Conservation (phyloP, 345 rosid genomes). For the Rhodomyrtus tomentosa region DNA sequence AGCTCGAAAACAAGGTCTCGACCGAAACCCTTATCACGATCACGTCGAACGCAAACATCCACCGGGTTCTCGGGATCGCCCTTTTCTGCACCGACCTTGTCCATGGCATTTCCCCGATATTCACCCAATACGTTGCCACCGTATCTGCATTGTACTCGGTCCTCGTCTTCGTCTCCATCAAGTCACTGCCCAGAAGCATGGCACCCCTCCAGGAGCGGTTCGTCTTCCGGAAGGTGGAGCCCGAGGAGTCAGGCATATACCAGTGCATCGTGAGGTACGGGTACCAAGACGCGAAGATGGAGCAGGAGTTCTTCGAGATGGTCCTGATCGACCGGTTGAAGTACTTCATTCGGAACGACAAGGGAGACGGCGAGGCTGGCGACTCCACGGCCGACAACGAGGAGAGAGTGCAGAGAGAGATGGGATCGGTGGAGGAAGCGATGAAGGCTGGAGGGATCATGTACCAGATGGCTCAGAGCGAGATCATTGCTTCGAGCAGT, state of each 20-base stretch:
- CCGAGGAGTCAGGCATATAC: conserved; percentile 7
- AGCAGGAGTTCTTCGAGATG: conserved; percentile 8
- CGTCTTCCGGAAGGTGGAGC: too few relatives aligned
- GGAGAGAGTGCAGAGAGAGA: not conserved
- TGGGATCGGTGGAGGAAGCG: conserved; percentile 1
- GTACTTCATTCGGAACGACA: not conserved
- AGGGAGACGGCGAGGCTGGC: not conserved
- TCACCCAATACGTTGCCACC: too few relatives aligned
- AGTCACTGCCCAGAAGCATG: too few relatives aligned
- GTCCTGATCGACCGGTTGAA: conserved; percentile 7
- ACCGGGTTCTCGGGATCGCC: too few relatives aligned
- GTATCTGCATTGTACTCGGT: too few relatives aligned
- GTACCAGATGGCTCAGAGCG: conserved; percentile 12
- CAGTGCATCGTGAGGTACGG: conserved; percentile 21
- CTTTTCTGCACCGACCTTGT: too few relatives aligned
- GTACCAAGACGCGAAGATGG: conserved; percentile 7
- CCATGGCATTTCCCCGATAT: too few relatives aligned
- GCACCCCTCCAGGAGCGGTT: too few relatives aligned
- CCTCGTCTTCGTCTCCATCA: too few relatives aligned
- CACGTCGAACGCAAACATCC: too few relatives aligned
- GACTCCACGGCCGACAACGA: not conserved
- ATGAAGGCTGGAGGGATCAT: conserved; percentile 3
- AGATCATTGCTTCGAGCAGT: conserved; percentile 7
- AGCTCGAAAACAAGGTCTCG: conserved; percentile 9
- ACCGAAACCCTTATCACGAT: too few relatives aligned